Evolutionary conservation across 2,329 filamentous ascomycete genomes (phyloP).

Genomic region (Lasiodiplodia sp.): DNA sequence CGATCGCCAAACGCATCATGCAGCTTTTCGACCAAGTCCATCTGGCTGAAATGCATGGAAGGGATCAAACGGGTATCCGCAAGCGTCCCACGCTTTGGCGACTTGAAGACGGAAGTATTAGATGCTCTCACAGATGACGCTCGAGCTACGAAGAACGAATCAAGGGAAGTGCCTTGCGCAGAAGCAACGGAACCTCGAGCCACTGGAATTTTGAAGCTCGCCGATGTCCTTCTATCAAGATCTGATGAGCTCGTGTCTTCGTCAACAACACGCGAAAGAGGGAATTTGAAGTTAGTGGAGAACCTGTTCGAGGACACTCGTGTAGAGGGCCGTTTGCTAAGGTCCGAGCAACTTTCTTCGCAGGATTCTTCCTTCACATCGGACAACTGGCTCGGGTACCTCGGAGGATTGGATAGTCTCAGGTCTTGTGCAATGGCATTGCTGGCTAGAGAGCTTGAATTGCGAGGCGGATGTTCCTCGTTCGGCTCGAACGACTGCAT

Average conservation of each 20-base stretch:
- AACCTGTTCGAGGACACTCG: constrained; percentile 46
- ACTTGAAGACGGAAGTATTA: constrained; percentile 15
- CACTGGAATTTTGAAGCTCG: constrained; percentile 36
- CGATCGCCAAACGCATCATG: constrained; percentile 51
- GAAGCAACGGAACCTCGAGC: constrained; percentile 1
- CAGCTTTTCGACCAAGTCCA: constrained; percentile 54
- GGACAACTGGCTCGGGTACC: constrained; percentile 49
- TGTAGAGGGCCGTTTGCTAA: constrained; percentile 33
- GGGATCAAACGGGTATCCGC: constrained; percentile 50
- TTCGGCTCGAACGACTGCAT: constrained; percentile 14
- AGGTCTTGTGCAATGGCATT: constrained; percentile 39
- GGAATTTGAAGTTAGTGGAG: constrained; percentile 38
- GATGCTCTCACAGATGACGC: constrained; percentile 19
- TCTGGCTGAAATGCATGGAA: constrained; percentile 57
- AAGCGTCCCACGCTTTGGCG: constrained; percentile 9
- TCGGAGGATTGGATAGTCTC: constrained; percentile 40
- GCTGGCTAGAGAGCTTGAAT: constrained; percentile 1
- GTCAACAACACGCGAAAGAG: constrained; percentile 21
- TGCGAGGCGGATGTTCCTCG: constrained; percentile 16
- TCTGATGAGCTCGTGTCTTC: constrained; percentile 17
- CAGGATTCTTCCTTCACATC: constrained; percentile 58
- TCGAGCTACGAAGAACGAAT: constrained; percentile 11
- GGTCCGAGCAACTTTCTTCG: constrained; percentile 43
- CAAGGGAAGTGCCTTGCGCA: constrained; percentile 15
- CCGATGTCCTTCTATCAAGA: constrained; percentile 3